Evolutionary conservation across 345 rosid genomes (phyloP).

Genomic region (Balakata baccata): DNA sequence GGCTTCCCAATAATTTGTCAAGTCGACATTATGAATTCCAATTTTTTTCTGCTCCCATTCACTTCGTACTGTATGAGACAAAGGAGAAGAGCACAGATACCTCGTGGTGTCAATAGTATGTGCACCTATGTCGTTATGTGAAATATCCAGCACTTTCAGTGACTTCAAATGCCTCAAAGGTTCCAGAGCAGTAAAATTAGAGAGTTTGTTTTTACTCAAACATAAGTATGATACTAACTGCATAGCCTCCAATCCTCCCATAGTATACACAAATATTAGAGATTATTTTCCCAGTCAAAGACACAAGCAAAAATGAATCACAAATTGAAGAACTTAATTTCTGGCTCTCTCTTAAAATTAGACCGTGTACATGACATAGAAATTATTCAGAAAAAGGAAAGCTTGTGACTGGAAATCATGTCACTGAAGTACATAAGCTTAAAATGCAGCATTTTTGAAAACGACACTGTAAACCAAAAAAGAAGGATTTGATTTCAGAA

Average conservation of each 20-base stretch:
- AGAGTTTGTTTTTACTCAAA: constrained; percentile 66
- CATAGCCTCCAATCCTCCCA: constrained; percentile 72
- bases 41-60: constrained; percentile 39
- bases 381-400: not conserved
- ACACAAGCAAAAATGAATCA: not conserved
- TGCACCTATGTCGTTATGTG: constrained; percentile 80
- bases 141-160: constrained; percentile 65
- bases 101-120: constrained; percentile 78
- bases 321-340: not conserved
- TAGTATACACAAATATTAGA: constrained; percentile 9
- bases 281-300: constrained; percentile 7
- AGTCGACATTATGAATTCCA: constrained; percentile 21
- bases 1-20: constrained; percentile 64
- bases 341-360: not conserved
- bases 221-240: constrained; percentile 68
- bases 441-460: not conserved
- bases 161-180: constrained; percentile 64
- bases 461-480: not conserved
- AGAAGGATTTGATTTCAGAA: not conserved
- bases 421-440: not conserved
- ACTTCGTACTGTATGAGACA: constrained; percentile 56
- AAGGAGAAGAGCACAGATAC: constrained; percentile 66
- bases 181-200: constrained; percentile 67
- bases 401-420: not conserved
- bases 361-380: not conserved